phyloP scores from a whole-genome alignment of 495 filamentous ascomycete species.

The Penicillium chermesinum region DNA sequence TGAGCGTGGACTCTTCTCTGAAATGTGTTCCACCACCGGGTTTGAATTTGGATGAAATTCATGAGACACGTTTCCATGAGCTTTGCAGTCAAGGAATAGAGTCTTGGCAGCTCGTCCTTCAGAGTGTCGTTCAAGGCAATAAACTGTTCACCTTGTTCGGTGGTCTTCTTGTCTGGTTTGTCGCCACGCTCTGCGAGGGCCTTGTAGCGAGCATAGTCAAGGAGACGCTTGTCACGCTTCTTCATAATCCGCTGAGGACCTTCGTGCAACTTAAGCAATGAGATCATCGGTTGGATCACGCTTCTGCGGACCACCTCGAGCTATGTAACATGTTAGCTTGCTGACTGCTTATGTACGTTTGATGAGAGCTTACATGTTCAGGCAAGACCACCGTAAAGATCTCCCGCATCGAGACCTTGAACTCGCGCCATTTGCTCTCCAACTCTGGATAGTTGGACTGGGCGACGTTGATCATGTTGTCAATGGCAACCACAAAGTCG shows the following conservation, averaged over 20 bases:
- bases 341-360: not conserved
- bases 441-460: conserved; percentile 68
- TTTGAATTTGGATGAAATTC: conserved; percentile 77
- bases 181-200: conserved; percentile 70
- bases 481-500: conserved; percentile 64
- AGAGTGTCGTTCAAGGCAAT: conserved; percentile 83
- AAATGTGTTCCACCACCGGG: conserved; percentile 72
- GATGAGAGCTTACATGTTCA: conserved; percentile 52
- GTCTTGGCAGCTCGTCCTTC: conserved; percentile 84
- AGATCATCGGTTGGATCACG: conserved; percentile 82
- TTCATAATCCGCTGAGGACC: conserved; percentile 81
- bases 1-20: conserved; percentile 72
- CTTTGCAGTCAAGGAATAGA: conserved; percentile 72
- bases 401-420: conserved; percentile 75
- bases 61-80: conserved; percentile 73
- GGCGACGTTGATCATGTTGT: conserved; percentile 54
- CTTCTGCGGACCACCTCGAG: conserved; percentile 69
- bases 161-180: conserved; percentile 74
- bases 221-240: conserved; percentile 82
- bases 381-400: conserved; percentile 71
- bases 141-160: conserved; percentile 79
- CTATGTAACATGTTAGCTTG: conserved; percentile 34
- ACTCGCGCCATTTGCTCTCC: conserved; percentile 86
- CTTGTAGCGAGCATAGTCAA: conserved; percentile 83
- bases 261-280: conserved; percentile 71